These are phyloP conservation scores for Aspergillus ruber DNA, from an alignment of 2,329 filamentous ascomycete genomes.

Conservation along the genomic window DNA sequence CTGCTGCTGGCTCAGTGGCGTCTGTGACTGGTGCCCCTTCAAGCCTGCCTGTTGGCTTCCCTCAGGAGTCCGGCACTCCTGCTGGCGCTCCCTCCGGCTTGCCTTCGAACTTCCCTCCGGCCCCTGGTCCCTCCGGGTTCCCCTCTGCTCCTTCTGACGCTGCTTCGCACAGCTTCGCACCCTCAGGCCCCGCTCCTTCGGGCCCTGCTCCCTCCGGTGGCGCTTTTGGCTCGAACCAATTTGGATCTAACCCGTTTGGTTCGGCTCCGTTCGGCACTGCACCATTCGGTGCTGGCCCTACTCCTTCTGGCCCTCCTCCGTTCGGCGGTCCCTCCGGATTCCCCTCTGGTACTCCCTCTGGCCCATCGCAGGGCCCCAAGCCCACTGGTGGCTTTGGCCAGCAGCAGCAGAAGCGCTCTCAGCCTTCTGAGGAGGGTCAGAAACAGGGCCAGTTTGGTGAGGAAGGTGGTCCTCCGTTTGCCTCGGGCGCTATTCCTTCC, in stretches of 20 bases:
- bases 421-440: not conserved
- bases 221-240: not conserved
- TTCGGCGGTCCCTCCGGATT: not conserved
- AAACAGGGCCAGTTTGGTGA: not conserved
- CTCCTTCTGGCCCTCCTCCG: not conserved
- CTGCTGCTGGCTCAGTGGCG: not conserved
- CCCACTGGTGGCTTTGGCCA: slow-evolving; percentile 1
- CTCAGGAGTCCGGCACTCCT: slow-evolving; percentile 1
- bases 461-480: not conserved
- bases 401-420: slow-evolving; percentile 1
- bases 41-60: not conserved
- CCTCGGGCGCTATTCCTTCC: slow-evolving; percentile 1
- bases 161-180: not conserved
- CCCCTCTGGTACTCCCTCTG: not conserved
- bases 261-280: not conserved
- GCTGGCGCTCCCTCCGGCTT: slow-evolving; percentile 3
- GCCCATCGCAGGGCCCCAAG: not conserved
- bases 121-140: not conserved
- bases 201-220: not conserved
- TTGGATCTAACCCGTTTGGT: not conserved
- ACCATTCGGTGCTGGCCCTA: not conserved
- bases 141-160: not conserved
- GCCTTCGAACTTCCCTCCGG: slow-evolving; percentile 3
- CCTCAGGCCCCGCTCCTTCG: not conserved
- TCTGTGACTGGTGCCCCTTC: not conserved